These are phyloP conservation scores for Phytophthora colocasiae DNA, from an alignment of 352 stramenopile genomes.

Conservation along the genomic window DNA sequence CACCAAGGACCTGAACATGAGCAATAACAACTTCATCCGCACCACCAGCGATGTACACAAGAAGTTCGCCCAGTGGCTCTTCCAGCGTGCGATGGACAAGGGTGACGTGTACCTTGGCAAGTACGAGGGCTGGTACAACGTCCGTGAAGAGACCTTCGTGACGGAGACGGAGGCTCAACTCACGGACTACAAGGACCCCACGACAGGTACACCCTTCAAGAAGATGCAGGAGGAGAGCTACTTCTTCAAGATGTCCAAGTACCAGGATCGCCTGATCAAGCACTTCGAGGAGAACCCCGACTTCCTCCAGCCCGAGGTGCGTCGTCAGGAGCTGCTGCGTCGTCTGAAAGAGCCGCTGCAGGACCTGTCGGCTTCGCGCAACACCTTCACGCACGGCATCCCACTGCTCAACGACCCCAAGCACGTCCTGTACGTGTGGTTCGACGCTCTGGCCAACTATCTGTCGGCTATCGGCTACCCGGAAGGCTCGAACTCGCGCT, in stretches of 20 bases:
- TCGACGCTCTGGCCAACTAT: conserved; percentile 99
- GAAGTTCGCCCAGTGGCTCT: conserved; percentile 95
- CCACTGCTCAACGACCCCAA: conserved; percentile 93
- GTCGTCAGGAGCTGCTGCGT: conserved; percentile 95
- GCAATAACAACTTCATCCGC: conserved; percentile 94
- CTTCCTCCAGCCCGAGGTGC: conserved; percentile 97
- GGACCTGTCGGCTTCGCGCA: conserved; percentile 97
- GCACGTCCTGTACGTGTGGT: conserved; percentile 99
- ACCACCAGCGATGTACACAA: conserved; percentile 97
- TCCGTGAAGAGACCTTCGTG: conserved; percentile 99
- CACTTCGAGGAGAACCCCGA: conserved; percentile 95
- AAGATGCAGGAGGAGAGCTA: conserved; percentile 99
- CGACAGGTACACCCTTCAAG: conserved; percentile 94
- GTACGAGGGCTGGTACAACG: conserved; percentile 99
- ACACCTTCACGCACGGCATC: conserved; percentile 96
- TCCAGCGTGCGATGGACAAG: conserved; percentile 87
- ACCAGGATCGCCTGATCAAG: conserved; percentile 95
- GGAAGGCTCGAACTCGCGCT: conserved; percentile 74
- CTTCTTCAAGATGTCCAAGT: conserved; percentile 99
- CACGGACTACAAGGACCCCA: conserved; percentile 96
- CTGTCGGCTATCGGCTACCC: conserved; percentile 96
- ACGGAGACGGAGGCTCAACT: conserved; percentile 96
- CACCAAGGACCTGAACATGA: conserved; percentile 88
- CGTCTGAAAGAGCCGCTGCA: conserved; percentile 94
- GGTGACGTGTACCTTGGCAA: conserved; percentile 97